phyloP scores from a whole-genome alignment of 352 stramenopile species.

The Phytophthora multivora region DNA sequence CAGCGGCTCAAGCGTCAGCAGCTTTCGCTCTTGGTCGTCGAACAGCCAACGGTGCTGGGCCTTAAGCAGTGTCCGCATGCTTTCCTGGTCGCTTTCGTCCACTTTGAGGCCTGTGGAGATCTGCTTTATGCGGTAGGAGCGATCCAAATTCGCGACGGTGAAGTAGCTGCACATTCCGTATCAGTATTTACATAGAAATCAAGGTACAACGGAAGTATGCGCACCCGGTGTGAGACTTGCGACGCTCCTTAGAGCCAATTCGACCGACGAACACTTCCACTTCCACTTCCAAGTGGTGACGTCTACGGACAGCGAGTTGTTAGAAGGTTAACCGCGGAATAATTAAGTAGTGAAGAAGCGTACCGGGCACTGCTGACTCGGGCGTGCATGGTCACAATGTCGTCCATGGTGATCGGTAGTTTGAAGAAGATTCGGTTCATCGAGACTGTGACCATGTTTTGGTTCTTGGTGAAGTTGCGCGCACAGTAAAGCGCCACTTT shows the following conservation, averaged over 20 bases:
- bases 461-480: background rate
- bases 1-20: slow-evolving; percentile 63
- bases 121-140: slow-evolving; percentile 57
- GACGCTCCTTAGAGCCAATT: slow-evolving; percentile 48
- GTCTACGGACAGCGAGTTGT: slow-evolving; percentile 36
- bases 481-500: slow-evolving; percentile 70
- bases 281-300: slow-evolving; percentile 72
- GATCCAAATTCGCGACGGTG: slow-evolving; percentile 70
- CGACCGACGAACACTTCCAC: slow-evolving; percentile 72
- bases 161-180: slow-evolving; percentile 46
- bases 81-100: slow-evolving; percentile 66
- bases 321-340: no score
- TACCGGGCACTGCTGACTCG: slow-evolving; percentile 65
- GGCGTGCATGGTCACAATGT: slow-evolving; percentile 72
- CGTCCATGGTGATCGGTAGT: slow-evolving; percentile 64
- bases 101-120: slow-evolving; percentile 58
- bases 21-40: slow-evolving; percentile 66
- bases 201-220: background rate
- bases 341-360: no score
- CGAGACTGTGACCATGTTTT: no score
- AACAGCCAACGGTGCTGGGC: slow-evolving; percentile 76
- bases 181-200: background rate
- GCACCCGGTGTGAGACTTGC: slow-evolving; percentile 66
- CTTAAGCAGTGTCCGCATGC: slow-evolving; percentile 71
- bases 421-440: slow-evolving; percentile 55